Evolutionary conservation across 306 rosid genomes (phyloP), one percentile per base, ranked within the genome.

Genomic region (Lathyrus oleraceus): DNA sequence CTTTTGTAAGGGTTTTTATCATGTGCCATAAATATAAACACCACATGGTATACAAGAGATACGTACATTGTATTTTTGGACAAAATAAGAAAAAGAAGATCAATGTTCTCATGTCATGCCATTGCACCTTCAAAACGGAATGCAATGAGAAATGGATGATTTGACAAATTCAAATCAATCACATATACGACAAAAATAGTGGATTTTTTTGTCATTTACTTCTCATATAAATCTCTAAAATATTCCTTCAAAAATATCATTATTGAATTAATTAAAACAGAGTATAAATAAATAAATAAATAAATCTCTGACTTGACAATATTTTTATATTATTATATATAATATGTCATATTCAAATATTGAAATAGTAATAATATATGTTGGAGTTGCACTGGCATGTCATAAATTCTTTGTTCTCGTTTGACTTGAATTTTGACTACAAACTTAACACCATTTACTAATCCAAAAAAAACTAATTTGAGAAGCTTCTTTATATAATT

Each of bases 71-170:
- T 74, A 74, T 65, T 80, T 77, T 74, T 80, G 69, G 72, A 65
- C 80, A 82, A 58, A 53, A 70, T 43, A 61, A 64, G 78, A 73
- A 78, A 70, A 59, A 61, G 74, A 53, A 58, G 78, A 73, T 68
- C 64, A 78, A 60, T 76, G 78, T 62, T 84, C 71, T 64, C 78
- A 71, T 74, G 74, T 73, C 91, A 82, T 69, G 71, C 64, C 76
- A 79, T 74, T 74, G 38, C 89, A 73, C 71, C 85, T 80, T 74
- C 64, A 72, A 64, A 78, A 67, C 84, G 75, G 77, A 83, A 56
- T 71, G 76, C 71, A 47, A 58, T 71, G 76, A 64, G 65, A 66
- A 79, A 72, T 52, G 71, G 72, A 78, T 73, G 69, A 77, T 48
- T 64, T 57, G 48, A 75, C 79, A 69, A 68, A 53, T 68, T 79